phyloP scores from a whole-genome alignment of 306 rosid species.

The Inga leiocalycina region DNA sequence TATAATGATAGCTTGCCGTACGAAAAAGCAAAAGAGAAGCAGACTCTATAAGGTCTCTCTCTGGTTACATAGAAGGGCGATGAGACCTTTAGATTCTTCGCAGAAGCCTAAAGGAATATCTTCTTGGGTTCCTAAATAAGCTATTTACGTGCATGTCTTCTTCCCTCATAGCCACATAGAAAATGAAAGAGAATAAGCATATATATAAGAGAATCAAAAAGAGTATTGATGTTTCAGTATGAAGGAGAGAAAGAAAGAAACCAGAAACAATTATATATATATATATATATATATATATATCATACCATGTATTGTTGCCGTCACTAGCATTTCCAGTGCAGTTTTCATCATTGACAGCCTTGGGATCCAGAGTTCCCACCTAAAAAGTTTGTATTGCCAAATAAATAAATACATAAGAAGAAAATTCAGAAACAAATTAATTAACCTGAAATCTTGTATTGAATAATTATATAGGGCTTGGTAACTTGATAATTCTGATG shows the following conservation, averaged over 20 bases:
- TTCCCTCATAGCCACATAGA: neutral
- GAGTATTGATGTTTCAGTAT: neutral
- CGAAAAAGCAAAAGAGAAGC: conserved; percentile 38
- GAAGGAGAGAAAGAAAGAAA: neutral
- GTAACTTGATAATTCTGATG: neutral
- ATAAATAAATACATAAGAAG: neutral
- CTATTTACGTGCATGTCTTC: conserved; percentile 49
- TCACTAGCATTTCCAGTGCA: conserved; percentile 81
- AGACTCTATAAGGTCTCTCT: conserved; percentile 23
- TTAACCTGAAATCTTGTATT: conserved; percentile 34
- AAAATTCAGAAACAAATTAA: neutral
- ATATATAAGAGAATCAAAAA: neutral
- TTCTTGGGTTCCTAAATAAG: conserved; percentile 28
- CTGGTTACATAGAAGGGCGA: conserved; percentile 34
- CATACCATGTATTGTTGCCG: conserved; percentile 79
- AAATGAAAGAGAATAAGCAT: neutral
- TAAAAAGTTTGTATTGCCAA: conserved; percentile 32
- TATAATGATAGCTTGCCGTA: conserved; percentile 27
- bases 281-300: neutral
- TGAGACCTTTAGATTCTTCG: conserved; percentile 48
- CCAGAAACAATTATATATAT: neutral
- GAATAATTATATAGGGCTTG: neutral
- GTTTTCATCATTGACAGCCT: conserved; percentile 68
- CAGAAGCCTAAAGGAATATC: conserved; percentile 41
- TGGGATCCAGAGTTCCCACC: conserved; percentile 72